Evolutionary conservation across 805 yeast genomes (phyloP).

Genomic region (Saturnispora galanensis): DNA sequence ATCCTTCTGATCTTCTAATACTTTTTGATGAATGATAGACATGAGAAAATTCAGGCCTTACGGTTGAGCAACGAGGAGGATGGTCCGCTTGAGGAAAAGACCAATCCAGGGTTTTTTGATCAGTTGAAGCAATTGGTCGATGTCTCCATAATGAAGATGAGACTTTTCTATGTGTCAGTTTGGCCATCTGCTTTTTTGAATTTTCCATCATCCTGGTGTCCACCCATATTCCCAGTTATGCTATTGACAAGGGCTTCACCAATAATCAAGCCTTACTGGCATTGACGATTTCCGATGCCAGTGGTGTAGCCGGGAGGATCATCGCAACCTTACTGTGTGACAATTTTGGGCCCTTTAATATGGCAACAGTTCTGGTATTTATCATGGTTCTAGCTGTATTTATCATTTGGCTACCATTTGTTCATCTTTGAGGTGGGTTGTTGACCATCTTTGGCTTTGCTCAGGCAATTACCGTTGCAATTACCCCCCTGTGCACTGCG

Average conservation of each 20-base stretch:
- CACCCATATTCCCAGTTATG: conserved; percentile 51
- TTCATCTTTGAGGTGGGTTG: conserved; percentile 31
- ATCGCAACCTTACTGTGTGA: conserved; percentile 38
- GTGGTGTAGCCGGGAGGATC: conserved; percentile 36
- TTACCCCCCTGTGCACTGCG: conserved; percentile 63
- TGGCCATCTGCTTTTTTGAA: conserved; percentile 39
- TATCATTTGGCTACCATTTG: conserved; percentile 59
- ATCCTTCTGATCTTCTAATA: conserved; percentile 23
- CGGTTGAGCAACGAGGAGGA: conserved; percentile 4
- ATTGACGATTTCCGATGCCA: conserved; percentile 39
- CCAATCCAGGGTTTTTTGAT: conserved; percentile 8
- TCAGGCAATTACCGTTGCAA: conserved; percentile 49
- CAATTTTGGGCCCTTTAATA: conserved; percentile 35
- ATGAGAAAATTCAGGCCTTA: conserved; percentile 12
- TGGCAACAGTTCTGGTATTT: conserved; percentile 28
- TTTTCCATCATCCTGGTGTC: conserved; percentile 41
- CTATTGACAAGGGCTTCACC: conserved; percentile 37
- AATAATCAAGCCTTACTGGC: conserved; percentile 50
- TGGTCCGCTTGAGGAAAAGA: neutral
- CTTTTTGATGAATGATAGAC: conserved; percentile 24
- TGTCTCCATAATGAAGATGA: conserved; percentile 32
- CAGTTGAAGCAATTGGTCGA: conserved; percentile 30
- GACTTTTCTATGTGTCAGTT: conserved; percentile 31
- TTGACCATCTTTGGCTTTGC: conserved; percentile 48
- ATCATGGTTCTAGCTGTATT: conserved; percentile 37